Percentiles rank a stretch among this genome's conserved stretches.
Evolutionary conservation across 2,329 filamentous ascomycete genomes (phyloP).

Genomic region (Fusarium sp.): DNA sequence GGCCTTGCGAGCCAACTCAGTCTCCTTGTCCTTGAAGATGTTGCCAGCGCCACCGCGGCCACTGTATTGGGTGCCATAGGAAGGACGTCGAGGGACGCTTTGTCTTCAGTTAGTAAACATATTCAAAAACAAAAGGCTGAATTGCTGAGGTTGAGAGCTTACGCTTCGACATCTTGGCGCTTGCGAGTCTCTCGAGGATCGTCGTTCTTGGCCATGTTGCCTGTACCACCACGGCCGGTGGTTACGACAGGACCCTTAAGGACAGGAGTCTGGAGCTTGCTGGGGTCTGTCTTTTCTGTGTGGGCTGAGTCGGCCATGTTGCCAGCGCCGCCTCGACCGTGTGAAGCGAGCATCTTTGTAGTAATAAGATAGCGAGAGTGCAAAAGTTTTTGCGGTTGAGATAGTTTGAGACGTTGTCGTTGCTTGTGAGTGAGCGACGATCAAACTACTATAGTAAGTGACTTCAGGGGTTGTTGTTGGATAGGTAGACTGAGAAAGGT

Average conservation of each 20-base stretch:
- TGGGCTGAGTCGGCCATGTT: conserved; percentile 73
- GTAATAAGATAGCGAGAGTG: background rate
- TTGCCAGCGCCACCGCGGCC: conserved; percentile 84
- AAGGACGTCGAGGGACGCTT: conserved; percentile 68
- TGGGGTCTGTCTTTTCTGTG: conserved; percentile 65
- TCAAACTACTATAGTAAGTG: background rate
- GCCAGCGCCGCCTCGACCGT: conserved; percentile 83
- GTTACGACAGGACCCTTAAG: conserved; percentile 89
- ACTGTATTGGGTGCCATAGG: conserved; percentile 72
- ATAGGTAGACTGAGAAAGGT: conserved; percentile 1
- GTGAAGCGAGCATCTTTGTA: conserved; percentile 66
- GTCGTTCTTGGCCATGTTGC: conserved; percentile 85
- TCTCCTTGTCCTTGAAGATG: conserved; percentile 66
- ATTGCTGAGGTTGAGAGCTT: conserved; percentile 51
- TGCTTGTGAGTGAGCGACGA: background rate
- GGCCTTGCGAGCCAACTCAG: conserved; percentile 49
- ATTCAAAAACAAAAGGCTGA: background rate
- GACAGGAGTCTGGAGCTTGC: conserved; percentile 83
- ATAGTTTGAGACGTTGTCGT: conserved; percentile 1
- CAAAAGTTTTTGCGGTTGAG: background rate
- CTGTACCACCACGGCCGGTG: conserved; percentile 87
- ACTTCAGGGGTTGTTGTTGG: background rate
- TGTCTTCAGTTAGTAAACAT: conserved; percentile 24
- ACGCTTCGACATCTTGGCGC: conserved; percentile 86
- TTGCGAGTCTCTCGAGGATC: conserved; percentile 80